phyloP scores from a whole-genome alignment of 2,329 filamentous ascomycete species.

The Cytospora piceae region DNA sequence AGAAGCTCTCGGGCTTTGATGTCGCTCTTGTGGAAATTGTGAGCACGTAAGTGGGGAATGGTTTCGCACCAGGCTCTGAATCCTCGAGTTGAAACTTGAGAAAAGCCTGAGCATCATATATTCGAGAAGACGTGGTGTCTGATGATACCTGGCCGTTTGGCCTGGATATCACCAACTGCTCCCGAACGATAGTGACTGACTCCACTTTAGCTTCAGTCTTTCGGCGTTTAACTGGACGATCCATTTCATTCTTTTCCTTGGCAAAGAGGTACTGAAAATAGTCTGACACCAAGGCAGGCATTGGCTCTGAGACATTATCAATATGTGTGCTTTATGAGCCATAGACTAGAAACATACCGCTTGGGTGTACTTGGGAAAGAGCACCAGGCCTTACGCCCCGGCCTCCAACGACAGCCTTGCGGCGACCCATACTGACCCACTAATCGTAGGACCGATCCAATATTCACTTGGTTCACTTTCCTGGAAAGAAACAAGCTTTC shows the following conservation, averaged over 20 bases:
- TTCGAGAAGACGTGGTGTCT: neutral
- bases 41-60: slow-evolving; percentile 11
- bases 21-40: slow-evolving; percentile 22
- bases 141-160: neutral
- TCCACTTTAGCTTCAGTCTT: slow-evolving; percentile 14
- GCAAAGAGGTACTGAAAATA: slow-evolving; percentile 13
- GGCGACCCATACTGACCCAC: slow-evolving; percentile 15
- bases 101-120: slow-evolving; percentile 6
- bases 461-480: neutral
- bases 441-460: neutral
- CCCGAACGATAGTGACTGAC: slow-evolving; percentile 30
- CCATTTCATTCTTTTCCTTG: neutral
- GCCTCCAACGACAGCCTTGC: slow-evolving; percentile 8
- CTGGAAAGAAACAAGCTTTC: neutral
- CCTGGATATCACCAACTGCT: slow-evolving; percentile 22
- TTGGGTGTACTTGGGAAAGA: neutral
- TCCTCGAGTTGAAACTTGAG: slow-evolving; percentile 22
- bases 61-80: slow-evolving; percentile 11
- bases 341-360: slow-evolving; percentile 1
- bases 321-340: neutral
- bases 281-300: slow-evolving; percentile 13
- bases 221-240: slow-evolving; percentile 31
- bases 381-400: slow-evolving; percentile 3
- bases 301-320: slow-evolving; percentile 15
- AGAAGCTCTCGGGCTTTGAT: slow-evolving; percentile 6